Conservation (phyloP, 768 basidiomycete species). For the Termitomyces sp. region DNA sequence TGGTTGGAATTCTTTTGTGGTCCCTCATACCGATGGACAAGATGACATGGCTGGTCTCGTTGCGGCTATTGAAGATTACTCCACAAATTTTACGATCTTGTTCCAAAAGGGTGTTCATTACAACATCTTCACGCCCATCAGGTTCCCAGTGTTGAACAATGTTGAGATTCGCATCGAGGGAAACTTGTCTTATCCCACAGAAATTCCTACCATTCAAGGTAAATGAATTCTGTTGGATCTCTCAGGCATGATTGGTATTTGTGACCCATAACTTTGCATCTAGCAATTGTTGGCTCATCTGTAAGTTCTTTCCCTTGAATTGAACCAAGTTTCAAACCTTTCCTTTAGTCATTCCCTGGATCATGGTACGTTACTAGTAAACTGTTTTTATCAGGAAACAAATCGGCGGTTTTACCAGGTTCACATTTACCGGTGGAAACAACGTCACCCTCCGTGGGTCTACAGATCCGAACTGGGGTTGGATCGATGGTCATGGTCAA, state of each 20-base stretch:
- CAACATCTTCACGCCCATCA: constrained; percentile 59
- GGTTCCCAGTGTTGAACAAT: constrained; percentile 50
- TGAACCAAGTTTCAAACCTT: not conserved
- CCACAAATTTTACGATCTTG: constrained; percentile 46
- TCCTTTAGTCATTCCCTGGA: constrained; percentile 38
- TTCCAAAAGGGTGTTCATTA: constrained; percentile 56
- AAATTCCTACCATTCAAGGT: constrained; percentile 52
- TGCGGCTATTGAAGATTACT: constrained; percentile 38
- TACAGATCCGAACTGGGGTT: constrained; percentile 56
- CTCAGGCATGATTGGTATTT: not conserved
- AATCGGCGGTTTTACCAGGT: constrained; percentile 30
- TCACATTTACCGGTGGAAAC: constrained; percentile 49
- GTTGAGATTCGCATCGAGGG: constrained; percentile 57
- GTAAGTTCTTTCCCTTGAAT: constrained; percentile 24
- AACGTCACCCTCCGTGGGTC: constrained; percentile 60
- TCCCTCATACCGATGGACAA: constrained; percentile 41
- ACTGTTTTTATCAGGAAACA: not conserved
- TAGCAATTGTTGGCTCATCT: constrained; percentile 41
- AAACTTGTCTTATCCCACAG: constrained; percentile 51
- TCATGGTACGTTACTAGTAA: constrained; percentile 30
- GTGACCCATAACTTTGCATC: not conserved
- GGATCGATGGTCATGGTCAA: constrained; percentile 62
- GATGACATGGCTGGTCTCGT: constrained; percentile 52
- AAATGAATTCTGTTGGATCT: not conserved
- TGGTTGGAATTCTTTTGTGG: constrained; percentile 48